These are phyloP conservation scores for Ogataea paraovalis DNA, from an alignment of 805 yeast species.

Conservation along the genomic window DNA sequence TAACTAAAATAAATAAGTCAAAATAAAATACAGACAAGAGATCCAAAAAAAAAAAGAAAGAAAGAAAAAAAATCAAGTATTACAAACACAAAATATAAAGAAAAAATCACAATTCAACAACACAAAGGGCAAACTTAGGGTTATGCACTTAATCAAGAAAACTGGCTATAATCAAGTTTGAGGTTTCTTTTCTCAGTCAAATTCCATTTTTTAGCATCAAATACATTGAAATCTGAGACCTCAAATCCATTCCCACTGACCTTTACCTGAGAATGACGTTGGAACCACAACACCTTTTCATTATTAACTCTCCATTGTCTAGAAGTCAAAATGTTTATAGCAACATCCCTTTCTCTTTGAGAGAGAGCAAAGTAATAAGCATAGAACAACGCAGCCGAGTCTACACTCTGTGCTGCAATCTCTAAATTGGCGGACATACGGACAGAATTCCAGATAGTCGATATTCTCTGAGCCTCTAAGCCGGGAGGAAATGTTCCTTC, in stretches of 20 bases:
- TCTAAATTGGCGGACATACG: constrained; percentile 22
- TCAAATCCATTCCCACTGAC: constrained; percentile 37
- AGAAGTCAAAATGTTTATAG: constrained; percentile 30
- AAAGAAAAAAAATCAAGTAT: not conserved
- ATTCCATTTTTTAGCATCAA: constrained; percentile 42
- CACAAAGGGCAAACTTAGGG: not conserved
- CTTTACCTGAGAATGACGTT: constrained; percentile 36
- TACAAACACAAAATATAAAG: constrained; percentile 1
- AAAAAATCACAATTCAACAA: not conserved
- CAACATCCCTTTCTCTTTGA: constrained; percentile 37
- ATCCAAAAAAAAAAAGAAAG: not conserved
- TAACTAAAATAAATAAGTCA: not conserved
- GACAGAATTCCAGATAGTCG: constrained; percentile 30
- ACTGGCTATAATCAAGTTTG: constrained; percentile 34
- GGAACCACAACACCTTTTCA: constrained; percentile 31
- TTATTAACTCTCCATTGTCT: constrained; percentile 36
- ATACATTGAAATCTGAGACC: constrained; percentile 40
- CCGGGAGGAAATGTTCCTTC: constrained; percentile 30
- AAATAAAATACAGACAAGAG: not conserved
- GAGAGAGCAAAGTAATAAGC: constrained; percentile 42
- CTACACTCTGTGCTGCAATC: constrained; percentile 26
- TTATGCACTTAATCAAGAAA: too few relatives aligned
- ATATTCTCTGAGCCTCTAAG: constrained; percentile 30
- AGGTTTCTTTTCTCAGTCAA: constrained; percentile 38
- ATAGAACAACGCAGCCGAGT: constrained; percentile 37